Conservation (phyloP, 768 basidiomycete genomes). For the Daedaleopsis nitida region DNA sequence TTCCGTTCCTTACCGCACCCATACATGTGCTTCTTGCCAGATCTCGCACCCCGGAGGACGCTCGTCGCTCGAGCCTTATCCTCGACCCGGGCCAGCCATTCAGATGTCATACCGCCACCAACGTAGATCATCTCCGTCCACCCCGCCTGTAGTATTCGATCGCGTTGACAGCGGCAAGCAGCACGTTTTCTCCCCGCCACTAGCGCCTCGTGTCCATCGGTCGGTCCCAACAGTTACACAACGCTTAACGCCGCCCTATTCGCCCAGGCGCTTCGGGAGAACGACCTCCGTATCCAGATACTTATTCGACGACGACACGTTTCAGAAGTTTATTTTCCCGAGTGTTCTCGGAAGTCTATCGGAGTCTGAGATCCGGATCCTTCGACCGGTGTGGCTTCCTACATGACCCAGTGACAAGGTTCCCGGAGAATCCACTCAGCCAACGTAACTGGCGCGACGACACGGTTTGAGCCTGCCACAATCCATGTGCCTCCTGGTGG, state of each 20-base stretch:
- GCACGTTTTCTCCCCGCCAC: neutral
- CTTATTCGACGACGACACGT: neutral
- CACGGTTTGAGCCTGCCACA: too few relatives aligned
- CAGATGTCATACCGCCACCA: neutral
- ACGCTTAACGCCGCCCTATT: too few relatives aligned
- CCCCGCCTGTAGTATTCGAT: neutral
- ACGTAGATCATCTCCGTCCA: neutral
- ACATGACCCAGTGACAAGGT: too few relatives aligned
- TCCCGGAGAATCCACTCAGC: too few relatives aligned
- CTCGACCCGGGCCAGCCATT: neutral
- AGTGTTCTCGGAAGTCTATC: neutral
- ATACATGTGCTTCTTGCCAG: too few relatives aligned
- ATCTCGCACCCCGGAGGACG: neutral
- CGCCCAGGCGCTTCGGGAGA: too few relatives aligned
- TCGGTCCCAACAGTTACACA: too few relatives aligned
- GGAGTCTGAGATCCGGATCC: neutral
- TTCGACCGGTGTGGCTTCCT: neutral
- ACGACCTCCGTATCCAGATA: too few relatives aligned
- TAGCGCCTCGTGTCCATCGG: neutral
- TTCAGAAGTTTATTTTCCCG: neutral
- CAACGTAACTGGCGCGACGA: too few relatives aligned
- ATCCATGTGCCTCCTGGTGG: too few relatives aligned
- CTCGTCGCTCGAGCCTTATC: neutral
- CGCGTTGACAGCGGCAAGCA: neutral
- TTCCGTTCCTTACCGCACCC: too few relatives aligned